A percentile compares a stretch with the other conserved stretches of the same genome.
These are phyloP conservation scores for Letharia lupina DNA, from an alignment of 495 filamentous ascomycete genomes.

Conservation along the genomic window DNA sequence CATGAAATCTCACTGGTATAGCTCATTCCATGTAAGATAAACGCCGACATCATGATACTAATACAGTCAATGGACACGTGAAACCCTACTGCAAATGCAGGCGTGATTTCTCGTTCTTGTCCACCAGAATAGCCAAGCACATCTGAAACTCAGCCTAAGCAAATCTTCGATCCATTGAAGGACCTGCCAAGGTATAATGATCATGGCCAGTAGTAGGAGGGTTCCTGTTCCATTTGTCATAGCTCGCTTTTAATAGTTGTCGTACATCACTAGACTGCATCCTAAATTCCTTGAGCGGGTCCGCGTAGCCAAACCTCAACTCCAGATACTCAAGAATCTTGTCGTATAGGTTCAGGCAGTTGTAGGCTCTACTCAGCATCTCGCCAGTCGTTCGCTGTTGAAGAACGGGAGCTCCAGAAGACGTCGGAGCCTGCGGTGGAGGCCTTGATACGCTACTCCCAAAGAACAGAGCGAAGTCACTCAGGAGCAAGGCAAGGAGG, in stretches of 20 bases:
- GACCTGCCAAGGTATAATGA: neutral
- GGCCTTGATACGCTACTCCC: neutral
- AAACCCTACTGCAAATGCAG: neutral
- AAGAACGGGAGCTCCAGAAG: neutral
- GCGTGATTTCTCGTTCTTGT: neutral
- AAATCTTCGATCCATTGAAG: constrained; percentile 2
- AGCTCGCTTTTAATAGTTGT: constrained; percentile 5
- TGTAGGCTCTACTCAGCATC: constrained; percentile 10
- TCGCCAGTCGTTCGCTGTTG: neutral
- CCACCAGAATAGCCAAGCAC: neutral
- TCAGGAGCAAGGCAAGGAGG: constrained; percentile 56
- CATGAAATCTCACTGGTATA: neutral
- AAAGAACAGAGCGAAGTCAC: constrained; percentile 28
- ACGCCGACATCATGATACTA: too few species aligned
- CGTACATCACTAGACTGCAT: constrained; percentile 7
- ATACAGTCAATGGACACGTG: neutral
- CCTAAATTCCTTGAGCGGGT: constrained; percentile 11
- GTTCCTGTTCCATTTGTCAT: constrained; percentile 6
- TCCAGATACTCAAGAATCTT: constrained; percentile 12
- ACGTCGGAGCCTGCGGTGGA: neutral
- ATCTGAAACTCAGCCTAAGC: neutral
- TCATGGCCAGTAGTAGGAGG: neutral
- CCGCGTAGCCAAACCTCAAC: constrained; percentile 8
- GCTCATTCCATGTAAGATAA: neutral
- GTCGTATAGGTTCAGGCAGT: constrained; percentile 11